Evolutionary conservation across 306 rosid species (phyloP).

Genomic region (Trifolium repens): DNA sequence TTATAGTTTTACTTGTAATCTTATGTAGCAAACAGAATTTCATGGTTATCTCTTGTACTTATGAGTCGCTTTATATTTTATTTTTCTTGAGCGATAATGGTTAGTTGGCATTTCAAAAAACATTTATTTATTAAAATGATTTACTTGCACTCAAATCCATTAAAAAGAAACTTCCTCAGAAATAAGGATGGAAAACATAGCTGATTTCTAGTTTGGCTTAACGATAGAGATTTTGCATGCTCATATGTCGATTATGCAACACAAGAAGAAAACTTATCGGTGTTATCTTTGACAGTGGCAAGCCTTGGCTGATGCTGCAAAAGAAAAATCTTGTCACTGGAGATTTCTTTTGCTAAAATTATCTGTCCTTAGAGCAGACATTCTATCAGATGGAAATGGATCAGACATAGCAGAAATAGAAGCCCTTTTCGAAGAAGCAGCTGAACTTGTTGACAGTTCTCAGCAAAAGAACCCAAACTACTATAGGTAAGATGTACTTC

Average conservation of each 20-base stretch:
- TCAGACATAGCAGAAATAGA: conserved; percentile 77
- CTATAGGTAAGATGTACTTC: conserved; percentile 60
- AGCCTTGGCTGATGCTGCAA: conserved; percentile 86
- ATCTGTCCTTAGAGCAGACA: conserved; percentile 82
- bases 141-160: not conserved
- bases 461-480: conserved; percentile 81
- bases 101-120: conserved; percentile 3
- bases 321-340: conserved; percentile 86
- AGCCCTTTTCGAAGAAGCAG: conserved; percentile 90
- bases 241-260: not conserved
- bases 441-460: conserved; percentile 81
- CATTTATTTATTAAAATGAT: conserved; percentile 1
- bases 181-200: not conserved
- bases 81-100: not conserved
- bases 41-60: not conserved
- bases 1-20: not conserved
- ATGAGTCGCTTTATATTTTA: not conserved
- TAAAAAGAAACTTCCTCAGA: not conserved
- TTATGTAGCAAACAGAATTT: not conserved
- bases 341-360: conserved; percentile 80
- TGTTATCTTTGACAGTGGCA: conserved; percentile 72
- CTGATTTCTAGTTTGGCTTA: not conserved
- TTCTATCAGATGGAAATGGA: conserved; percentile 71
- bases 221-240: not conserved
- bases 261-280: conserved; percentile 20